Evolutionary conservation across 148 eudicot species (phyloP).

Genomic region (Linanthus parryae): DNA sequence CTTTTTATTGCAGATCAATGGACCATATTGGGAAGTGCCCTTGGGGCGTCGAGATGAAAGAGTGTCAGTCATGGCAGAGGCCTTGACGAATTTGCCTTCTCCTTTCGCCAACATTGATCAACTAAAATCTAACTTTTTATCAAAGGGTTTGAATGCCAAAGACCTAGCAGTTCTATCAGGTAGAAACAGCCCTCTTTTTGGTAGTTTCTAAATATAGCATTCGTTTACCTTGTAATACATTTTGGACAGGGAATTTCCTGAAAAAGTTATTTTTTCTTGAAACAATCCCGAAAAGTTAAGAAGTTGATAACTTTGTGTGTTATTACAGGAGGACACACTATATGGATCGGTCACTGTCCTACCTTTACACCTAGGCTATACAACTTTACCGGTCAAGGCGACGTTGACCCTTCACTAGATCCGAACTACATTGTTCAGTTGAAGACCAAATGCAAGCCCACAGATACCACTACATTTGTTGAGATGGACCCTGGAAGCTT

Average conservation of each 20-base stretch:
- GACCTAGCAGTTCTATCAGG: constrained; percentile 44
- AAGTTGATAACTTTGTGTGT: not conserved
- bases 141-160: constrained; percentile 5
- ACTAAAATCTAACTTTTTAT: not conserved
- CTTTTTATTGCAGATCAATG: constrained; percentile 2
- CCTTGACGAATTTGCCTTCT: constrained; percentile 1
- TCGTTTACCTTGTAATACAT: too few relatives aligned
- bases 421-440: constrained; percentile 28
- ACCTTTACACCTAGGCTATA: constrained; percentile 30
- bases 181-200: not conserved
- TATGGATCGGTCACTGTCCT: constrained; percentile 45
- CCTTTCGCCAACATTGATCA: constrained; percentile 6
- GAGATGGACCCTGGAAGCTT: constrained; percentile 54
- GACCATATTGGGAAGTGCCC: constrained; percentile 14
- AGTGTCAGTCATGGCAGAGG: constrained; percentile 13
- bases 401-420: constrained; percentile 41
- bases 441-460: constrained; percentile 22
- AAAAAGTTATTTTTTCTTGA: too few relatives aligned
- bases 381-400: constrained; percentile 56
- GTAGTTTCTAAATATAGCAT: not conserved
- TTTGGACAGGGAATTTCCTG: too few relatives aligned
- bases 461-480: constrained; percentile 21
- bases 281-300: not conserved
- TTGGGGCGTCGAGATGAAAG: constrained; percentile 20
- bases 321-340: constrained; percentile 58